These are phyloP conservation scores for Fusarium dimerum DNA, from an alignment of 2,329 filamentous ascomycete species.

Conservation along the genomic window DNA sequence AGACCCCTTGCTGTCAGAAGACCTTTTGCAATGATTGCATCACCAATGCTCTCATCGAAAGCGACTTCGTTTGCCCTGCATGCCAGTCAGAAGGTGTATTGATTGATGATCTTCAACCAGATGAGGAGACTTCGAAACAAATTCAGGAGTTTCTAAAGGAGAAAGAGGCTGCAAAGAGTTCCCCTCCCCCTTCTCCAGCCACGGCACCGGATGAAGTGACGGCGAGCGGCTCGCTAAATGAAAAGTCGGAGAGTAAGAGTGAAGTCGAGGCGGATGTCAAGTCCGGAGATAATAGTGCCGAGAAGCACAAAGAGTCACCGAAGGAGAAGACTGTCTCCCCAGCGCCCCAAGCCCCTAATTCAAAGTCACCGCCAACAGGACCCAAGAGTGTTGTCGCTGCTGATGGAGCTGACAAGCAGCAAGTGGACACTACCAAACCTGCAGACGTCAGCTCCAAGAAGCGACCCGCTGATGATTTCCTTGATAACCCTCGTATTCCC, in stretches of 20 bases:
- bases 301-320: slow-evolving; percentile 22
- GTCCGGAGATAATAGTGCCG: slow-evolving; percentile 27
- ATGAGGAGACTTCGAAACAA: slow-evolving; percentile 76
- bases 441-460: slow-evolving; percentile 63
- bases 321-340: slow-evolving; percentile 26
- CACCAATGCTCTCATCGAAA: slow-evolving; percentile 97
- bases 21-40: slow-evolving; percentile 99
- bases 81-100: slow-evolving; percentile 90
- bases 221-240: slow-evolving; percentile 18
- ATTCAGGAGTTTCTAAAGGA: slow-evolving; percentile 73
- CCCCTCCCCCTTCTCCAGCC: slow-evolving; percentile 33
- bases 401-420: slow-evolving; percentile 42
- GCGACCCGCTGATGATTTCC: slow-evolving; percentile 73
- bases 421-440: slow-evolving; percentile 29
- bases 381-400: slow-evolving; percentile 27
- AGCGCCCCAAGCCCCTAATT: background rate
- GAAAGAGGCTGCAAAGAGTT: slow-evolving; percentile 53
- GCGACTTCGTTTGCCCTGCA: slow-evolving; percentile 92
- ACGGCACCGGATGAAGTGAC: slow-evolving; percentile 27
- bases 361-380: slow-evolving; percentile 37
- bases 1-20: slow-evolving; percentile 97
- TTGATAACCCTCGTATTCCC: slow-evolving; percentile 64
- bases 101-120: slow-evolving; percentile 84
- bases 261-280: slow-evolving; percentile 41
- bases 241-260: slow-evolving; percentile 24